Evolutionary conservation across 768 basidiomycete genomes (phyloP), one percentile per base, ranked within the genome.

Genomic region (Lentinula lateritia): DNA sequence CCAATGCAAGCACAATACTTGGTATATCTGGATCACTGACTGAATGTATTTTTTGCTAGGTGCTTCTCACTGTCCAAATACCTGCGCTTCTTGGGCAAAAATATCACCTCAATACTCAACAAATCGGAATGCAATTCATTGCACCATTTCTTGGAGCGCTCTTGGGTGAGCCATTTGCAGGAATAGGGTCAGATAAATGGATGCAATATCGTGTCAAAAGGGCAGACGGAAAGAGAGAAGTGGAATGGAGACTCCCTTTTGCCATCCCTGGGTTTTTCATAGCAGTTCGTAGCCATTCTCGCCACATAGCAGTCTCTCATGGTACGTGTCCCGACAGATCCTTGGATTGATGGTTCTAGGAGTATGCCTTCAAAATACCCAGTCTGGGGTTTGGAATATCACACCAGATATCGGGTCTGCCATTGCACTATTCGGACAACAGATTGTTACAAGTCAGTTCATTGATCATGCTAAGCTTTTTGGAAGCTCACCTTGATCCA

Each of bases 61-160:
- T 58, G n/a, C 42, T 58, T 7, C 42, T 58, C 20, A 58, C 57
- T 10, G 57, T 58, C n/a, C 23, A 58, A 45, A 36, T 58, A 3
- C 57, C 57, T 15, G 43, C 42, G 7, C 57, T 58, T 10, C 46
- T 58, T 58, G 57, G 39, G 12, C 16, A 28, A 15, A 58, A 58
- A 36, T 58, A 45, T 36, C 28, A 23, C n/a, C 35, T 58, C 18
- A 58, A 58, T 35, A 58, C 23, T 8, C 57, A 58, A 58, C 57
- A 58, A 43, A 28, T 58, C 20, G 57, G 57, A 12, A 6, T 58
- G 16, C 57, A 58, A 13, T 58, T 58, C 10, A 41, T 43, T 28
- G 57, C 57, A 2, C 23, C 46, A 13, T 45, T 58, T n/a, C 20
- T 58, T n/a, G 57, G 57, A 16, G 12, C 28, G 15, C 42, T 58